Evolutionary conservation across 306 rosid species (phyloP), one percentile per base, ranked within the genome.

Genomic region (Prunus fruticosa): DNA sequence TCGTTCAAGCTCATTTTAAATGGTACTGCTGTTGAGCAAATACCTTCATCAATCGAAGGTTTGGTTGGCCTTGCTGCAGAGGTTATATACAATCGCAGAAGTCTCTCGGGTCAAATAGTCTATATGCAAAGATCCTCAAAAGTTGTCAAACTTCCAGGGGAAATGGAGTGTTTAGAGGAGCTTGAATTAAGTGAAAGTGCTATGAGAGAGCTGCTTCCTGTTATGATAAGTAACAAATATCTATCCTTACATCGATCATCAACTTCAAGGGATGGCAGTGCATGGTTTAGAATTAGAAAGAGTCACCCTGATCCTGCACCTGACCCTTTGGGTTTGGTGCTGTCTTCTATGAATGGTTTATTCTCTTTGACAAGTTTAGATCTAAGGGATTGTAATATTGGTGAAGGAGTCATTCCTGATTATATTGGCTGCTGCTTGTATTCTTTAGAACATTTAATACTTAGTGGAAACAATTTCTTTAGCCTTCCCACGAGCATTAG

Each of bases 401-500:
- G 13, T 4, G 45, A 63, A 63, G 45, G 45, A 6, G 67, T 2
- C 14, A 51, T 72, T 28, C 72, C 81, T 0, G 8, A 34, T 11
- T 66, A 69, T 56, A 61, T 81, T 3, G 58, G 79, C 7, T 46
- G 8, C 41, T 34, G 30, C 60, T 34, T 72, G 19, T 45, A 53
- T 2, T 81, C 67, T 4, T 10, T 81, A 47, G 1, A 0, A 8
- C 0, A 0, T 3, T 20, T 81, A 3, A 0, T 18, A 14, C 56
- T 72, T 0, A 0, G 23, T 9, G 71, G 75, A 14, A 81, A 81
- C 12, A 49, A 2, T 3, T 81, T 81, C 62, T n/a, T 30, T 12
- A 19, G n/a, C 20, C 57, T 81, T 22, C 85, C 78, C 0, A 10
- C 20, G 3, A 76, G 75, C 75, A 19, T 81, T 9, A 47, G 19